Evolutionary conservation across 2,329 filamentous ascomycete genomes (phyloP), one percentile per base, ranked within the genome.

Genomic region (Alternaria solani): DNA sequence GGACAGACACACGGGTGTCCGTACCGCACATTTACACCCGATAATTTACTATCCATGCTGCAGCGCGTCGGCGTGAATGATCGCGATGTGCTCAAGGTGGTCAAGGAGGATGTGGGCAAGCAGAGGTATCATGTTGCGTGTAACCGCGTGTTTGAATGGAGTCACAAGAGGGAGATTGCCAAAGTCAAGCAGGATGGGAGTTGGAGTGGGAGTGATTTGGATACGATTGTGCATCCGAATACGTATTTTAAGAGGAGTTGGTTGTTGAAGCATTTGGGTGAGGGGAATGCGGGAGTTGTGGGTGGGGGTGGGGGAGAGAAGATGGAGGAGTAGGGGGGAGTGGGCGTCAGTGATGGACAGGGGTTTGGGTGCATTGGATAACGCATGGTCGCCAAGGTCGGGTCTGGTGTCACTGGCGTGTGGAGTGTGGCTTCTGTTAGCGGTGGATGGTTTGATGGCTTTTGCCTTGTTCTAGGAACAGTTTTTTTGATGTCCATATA

Each of bases 181-280:
- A 83, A 81, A 74, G 81, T 84, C 30, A 84, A 83, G 71, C 81
- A 84, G 20, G 78, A 83, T 48, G 77, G 75, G 5, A 74, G 75
- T 0, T 84, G 81, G 82, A 76, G 76, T 12, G 78, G 89, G 7
- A 88, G 88, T 16, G 92, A 97, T 76, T 84, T 97, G 42, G 94
- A 98, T 80, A 98, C 94, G 0, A 96, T 99, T 75, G 89, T 97
- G 23, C 95, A 99, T 80, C 95, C 95, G 11, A 99, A 99, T 77
- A 94, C 94, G 66, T 99, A 97, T 80, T 99, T 98, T 80, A 97
- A 97, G 84, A 86, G 94, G 57, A 96, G 93, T 76, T 98, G 93
- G 78, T 73, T 96, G 69, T 81, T 99, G 62, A 97, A 93, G 83
- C 92, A 95, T 75, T 78, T 96, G 26, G 89, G 83, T 2, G 80